phyloP scores from a whole-genome alignment of 805 yeast species.

The Brettanomyces bruxellensis region DNA sequence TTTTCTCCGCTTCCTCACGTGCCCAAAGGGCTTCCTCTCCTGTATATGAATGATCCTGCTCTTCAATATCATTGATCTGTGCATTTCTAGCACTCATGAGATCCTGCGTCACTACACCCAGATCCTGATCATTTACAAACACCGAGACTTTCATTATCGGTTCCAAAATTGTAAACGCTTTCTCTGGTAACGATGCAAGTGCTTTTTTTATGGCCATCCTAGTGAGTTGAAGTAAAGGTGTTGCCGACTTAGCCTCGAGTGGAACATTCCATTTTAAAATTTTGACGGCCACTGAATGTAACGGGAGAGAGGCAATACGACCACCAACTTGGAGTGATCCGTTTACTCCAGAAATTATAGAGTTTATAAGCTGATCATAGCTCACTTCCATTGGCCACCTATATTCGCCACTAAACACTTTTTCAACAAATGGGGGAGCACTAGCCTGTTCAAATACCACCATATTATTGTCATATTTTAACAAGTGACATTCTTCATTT shows the following conservation, averaged over 20 bases:
- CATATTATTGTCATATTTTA: constrained; percentile 41
- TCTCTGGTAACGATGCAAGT: constrained; percentile 20
- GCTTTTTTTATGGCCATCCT: constrained; percentile 36
- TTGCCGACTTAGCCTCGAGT: constrained; percentile 29
- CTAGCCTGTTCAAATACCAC: constrained; percentile 26
- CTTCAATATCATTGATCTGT: constrained; percentile 61
- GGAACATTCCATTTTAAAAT: constrained; percentile 48
- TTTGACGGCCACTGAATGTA: constrained; percentile 52
- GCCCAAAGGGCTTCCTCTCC: constrained; percentile 36
- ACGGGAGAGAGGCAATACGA: constrained; percentile 41
- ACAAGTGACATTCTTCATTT: constrained; percentile 30
- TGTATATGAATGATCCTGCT: constrained; percentile 30
- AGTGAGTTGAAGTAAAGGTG: constrained; percentile 35
- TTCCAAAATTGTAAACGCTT: constrained; percentile 55
- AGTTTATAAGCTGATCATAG: constrained; percentile 42
- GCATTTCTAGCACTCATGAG: constrained; percentile 74
- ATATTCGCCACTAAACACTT: constrained; percentile 11
- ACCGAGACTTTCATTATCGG: constrained; percentile 79
- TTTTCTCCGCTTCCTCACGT: constrained; percentile 45
- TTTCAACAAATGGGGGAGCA: constrained; percentile 16
- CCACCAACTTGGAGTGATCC: constrained; percentile 67
- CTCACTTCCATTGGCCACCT: constrained; percentile 40
- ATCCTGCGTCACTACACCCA: constrained; percentile 83
- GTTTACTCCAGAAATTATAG: constrained; percentile 47
- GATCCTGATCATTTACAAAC: constrained; percentile 54